phyloP scores from a whole-genome alignment of 1,284 basidiomycete species.

The Leucoagaricus sp. region DNA sequence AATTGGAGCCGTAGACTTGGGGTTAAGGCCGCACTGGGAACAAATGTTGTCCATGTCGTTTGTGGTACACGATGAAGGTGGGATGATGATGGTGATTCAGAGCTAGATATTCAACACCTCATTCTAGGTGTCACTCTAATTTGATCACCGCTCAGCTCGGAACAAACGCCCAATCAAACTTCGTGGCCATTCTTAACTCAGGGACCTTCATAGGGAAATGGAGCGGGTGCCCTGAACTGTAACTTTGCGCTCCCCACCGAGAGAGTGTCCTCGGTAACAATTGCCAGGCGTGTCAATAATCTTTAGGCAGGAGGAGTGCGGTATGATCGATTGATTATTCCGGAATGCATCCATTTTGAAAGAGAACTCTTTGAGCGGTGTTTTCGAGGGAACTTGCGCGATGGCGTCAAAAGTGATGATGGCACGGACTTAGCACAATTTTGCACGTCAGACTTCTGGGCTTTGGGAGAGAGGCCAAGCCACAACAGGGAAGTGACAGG shows the following conservation, averaged over 20 bases:
- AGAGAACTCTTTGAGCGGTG: too few species aligned
- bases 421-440: background rate
- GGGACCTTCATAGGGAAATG: background rate
- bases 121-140: too few species aligned
- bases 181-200: background rate
- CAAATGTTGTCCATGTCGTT: background rate
- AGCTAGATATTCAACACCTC: too few species aligned
- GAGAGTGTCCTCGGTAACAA: background rate
- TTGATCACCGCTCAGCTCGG: background rate
- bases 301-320: too few species aligned
- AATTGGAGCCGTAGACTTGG: background rate
- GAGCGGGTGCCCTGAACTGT: background rate
- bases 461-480: too few species aligned
- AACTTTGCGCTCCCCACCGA: background rate
- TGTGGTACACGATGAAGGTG: background rate
- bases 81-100: background rate
- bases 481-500: too few species aligned
- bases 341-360: too few species aligned
- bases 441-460: background rate
- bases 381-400: too few species aligned
- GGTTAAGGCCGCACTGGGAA: background rate
- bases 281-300: too few species aligned
- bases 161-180: background rate
- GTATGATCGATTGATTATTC: background rate
- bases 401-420: background rate